Conservation (phyloP, 805 yeast species). For the Kodamaea lidongshanica region DNA sequence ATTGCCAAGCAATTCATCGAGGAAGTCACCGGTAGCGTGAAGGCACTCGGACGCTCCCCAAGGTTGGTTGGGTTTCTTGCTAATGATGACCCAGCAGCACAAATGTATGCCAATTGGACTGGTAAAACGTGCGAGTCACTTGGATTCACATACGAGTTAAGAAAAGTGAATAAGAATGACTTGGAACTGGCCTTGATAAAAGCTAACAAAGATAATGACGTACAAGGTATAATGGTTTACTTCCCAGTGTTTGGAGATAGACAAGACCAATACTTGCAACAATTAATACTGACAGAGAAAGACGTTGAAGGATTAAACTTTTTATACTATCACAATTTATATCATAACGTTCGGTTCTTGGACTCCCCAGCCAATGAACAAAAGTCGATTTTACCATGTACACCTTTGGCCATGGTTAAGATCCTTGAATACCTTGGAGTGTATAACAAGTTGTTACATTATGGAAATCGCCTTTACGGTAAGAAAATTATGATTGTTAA, state of each 20-base stretch:
- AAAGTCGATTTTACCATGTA: constrained; percentile 91
- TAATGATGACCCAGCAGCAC: constrained; percentile 90
- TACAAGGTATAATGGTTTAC: constrained; percentile 93
- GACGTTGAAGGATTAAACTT: constrained; percentile 96
- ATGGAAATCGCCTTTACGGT: constrained; percentile 91
- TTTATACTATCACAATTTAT: constrained; percentile 86
- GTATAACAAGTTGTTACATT: constrained; percentile 72
- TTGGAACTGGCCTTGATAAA: constrained; percentile 76
- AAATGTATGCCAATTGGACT: constrained; percentile 94
- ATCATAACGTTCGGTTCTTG: constrained; percentile 82
- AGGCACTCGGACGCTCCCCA: constrained; percentile 52
- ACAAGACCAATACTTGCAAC: constrained; percentile 94
- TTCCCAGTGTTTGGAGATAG: constrained; percentile 95
- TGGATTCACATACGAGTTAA: constrained; percentile 79
- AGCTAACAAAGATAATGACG: constrained; percentile 70
- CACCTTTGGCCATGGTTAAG: constrained; percentile 92
- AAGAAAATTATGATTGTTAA: constrained; percentile 87
- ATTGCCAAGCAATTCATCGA: constrained; percentile 77
- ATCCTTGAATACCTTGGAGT: constrained; percentile 84
- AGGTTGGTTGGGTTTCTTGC: constrained; percentile 87
- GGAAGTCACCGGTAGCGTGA: constrained; percentile 61
- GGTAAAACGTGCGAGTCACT: constrained; percentile 79
- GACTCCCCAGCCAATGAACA: constrained; percentile 59
- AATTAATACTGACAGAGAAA: constrained; percentile 82
- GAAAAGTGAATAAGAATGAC: constrained; percentile 70